Evolutionary conservation across 2,329 filamentous ascomycete species (phyloP).

Genomic region (Colletotrichum higginsianum): DNA sequence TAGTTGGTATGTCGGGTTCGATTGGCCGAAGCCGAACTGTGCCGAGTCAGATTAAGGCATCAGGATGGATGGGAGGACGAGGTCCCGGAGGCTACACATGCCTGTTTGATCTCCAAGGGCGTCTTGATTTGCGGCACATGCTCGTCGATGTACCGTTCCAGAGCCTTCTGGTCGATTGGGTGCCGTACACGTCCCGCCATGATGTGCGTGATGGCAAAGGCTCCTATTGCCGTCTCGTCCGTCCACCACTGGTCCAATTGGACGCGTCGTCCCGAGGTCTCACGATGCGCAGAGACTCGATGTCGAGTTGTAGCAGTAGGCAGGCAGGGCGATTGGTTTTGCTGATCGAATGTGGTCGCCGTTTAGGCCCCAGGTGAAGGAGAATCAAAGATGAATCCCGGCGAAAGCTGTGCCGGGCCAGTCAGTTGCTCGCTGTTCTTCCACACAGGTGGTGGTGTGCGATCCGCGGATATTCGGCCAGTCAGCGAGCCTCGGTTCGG

Average conservation of each 20-base stretch:
- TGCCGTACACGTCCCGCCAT: slow-evolving; percentile 94
- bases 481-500: slow-evolving; percentile 14
- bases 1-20: slow-evolving; percentile 96
- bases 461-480: no score
- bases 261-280: background rate
- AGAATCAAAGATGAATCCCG: background rate
- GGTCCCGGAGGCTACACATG: slow-evolving; percentile 56
- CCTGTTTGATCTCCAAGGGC: slow-evolving; percentile 92
- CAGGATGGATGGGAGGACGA: background rate
- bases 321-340: no score
- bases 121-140: slow-evolving; percentile 88
- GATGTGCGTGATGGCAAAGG: slow-evolving; percentile 28
- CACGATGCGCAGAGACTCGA: background rate
- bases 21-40: slow-evolving; percentile 97
- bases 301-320: background rate
- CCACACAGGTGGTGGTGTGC: background rate
- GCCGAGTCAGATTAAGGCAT: no score
- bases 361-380: background rate
- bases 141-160: slow-evolving; percentile 83
- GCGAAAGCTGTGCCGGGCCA: background rate
- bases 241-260: background rate
- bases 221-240: background rate
- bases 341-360: slow-evolving; percentile 6
- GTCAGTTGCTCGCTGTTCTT: background rate
- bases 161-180: slow-evolving; percentile 84